Base-by-base conservation (phyloP, 2,329 filamentous ascomycete species). In the Aspergillus phoenicis region DNA sequence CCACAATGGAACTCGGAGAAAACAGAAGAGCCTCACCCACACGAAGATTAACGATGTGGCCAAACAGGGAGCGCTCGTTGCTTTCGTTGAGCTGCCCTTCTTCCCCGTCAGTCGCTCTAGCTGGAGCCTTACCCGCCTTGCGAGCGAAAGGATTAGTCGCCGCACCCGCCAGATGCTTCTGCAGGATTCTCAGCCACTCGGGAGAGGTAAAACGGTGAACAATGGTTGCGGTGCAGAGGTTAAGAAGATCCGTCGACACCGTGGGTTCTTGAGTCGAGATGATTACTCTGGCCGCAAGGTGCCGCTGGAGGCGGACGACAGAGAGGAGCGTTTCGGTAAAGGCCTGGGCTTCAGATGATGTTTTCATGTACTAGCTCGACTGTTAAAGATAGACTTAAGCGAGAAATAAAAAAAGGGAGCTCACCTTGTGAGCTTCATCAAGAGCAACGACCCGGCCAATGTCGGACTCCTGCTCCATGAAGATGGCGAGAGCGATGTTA, bases 261-360 rank as follows among this genome's bases (percentile, higher is more conserved):
- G 88, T 91, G 0, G 90, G 90, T 67, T 93, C 90, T 69, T 93
- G 89, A 0, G 89, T 93, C 0, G 89, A 87, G 36, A 93, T 87
- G 45, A 93, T 71, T 1, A 92, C 79, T 0, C 89, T 83, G 0
- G 82, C 80, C 1, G 82, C 89, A 0, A 86, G 75, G 69, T 93
- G 90, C 0, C 89, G 85, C 73, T 93, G 89, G 8, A 87, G 78
- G 0, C 89, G 83, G 64, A 93, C 88, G 0, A 83, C 82, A 0
- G 80, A 77, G 0, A 90, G 77, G 0, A 92, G 77, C 0, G 81
- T 78, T 2, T 88, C 80, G 0, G 88, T 91, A 38, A 92, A 61
- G 3, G 7, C 36, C 8, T 41, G 49, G 7, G 67, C 58, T 22
- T 64, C 67, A 2, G 24, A 4, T 2, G 66, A 62, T 2, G 20